Evolutionary conservation across 169 alveolate species (phyloP), one percentile per base, ranked within the genome.

Genomic region (Besnoitia besnoiti): DNA sequence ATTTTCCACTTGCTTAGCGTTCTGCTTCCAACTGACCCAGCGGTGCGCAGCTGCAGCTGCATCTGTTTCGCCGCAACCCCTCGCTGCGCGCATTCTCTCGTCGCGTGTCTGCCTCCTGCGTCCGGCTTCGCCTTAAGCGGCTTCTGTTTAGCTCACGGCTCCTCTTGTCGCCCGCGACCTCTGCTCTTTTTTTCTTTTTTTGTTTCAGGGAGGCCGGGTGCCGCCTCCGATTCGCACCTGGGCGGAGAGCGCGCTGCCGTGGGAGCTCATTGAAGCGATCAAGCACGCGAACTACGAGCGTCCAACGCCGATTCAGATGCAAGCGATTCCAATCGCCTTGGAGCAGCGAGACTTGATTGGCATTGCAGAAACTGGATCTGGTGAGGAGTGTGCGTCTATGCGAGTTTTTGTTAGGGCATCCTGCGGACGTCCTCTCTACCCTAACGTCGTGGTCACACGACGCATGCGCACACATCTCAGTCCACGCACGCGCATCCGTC

Each of bases 221-320:
- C 99, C 99, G 12, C 97, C 97, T 46, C 99, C 99, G 10, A 97
- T 98, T 44, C 95, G 99, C 80, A 95, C 96, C 44, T 98, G 99
- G 99, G 96, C 96, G 40, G 99, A 98, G 84, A 95, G 98, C 16
- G 93, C 91, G 27, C 91, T 97, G 80, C 97, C 98, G 8, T 77
- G 91, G 92, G 98, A 96, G 89, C 79, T 96, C 44, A 80, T 96
- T 90, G 95, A 96, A 92, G 96, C 98, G 39, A 93, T 97, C 42
- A 94, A 96, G 82, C 93, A 97, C 47, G 93, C 92, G 30, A 67
- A 80, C 55, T 90, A 91, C 77, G 90, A 67, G n/a, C 59, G 95
- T 40, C 99, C 99, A 0, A 98, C 99, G 47, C 99, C 99, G n/a
- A 99, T 99, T 42, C 98, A 98, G 90, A 98, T 99, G 99, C 99